Base-by-base conservation (phyloP, 1,284 basidiomycete genomes). In the Tylopilus sp. region DNA sequence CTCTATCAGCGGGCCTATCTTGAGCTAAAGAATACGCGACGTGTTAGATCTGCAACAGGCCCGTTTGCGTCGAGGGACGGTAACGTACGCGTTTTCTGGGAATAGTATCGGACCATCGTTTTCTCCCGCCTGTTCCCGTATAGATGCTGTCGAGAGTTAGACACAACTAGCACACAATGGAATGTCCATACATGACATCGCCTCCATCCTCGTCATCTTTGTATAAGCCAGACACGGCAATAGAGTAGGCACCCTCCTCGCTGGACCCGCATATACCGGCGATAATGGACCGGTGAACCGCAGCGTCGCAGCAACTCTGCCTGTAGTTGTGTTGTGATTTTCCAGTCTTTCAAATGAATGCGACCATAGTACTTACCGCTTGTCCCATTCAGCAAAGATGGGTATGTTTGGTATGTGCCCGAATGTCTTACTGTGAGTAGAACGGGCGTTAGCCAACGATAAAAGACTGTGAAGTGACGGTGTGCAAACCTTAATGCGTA, bases 101-200 rank as follows among this genome's bases (percentile, higher is more conserved):
- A 3, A 6, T 0, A 5, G 15, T 4, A 6, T 62, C 18, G 5
- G 29, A 26, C 46, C 41, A 58, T 26, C 1, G 11, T 30, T 51
- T 5, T 49, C 53, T 48, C 8, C 61, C 64, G 6, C 60, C 63
- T 38, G 52, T 3, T 13, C 66, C 66, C 7, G 65, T 68, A 31
- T 65, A 68, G 6, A 65, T 44, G 25, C 62, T 61, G 29, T 16
- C 10, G 31, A 37, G 15, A 12, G 45, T 62, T 29, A 58, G 48
- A 34, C 3, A 9, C 9, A 28, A 26, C 33, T 3, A 9, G 15
- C 6, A n/a, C 37, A 4, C 4, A 13, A 19, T 9, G 23, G 31
- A 44, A 29, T 10, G 28, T 33, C 6, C 56, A 34, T 46, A 68
- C 65, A 68, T 50, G 2, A 57, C 38, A n/a, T 68, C 58, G 1